These are phyloP conservation scores for Dalbergia cultrata DNA, from an alignment of 306 rosid genomes.

Conservation along the genomic window DNA sequence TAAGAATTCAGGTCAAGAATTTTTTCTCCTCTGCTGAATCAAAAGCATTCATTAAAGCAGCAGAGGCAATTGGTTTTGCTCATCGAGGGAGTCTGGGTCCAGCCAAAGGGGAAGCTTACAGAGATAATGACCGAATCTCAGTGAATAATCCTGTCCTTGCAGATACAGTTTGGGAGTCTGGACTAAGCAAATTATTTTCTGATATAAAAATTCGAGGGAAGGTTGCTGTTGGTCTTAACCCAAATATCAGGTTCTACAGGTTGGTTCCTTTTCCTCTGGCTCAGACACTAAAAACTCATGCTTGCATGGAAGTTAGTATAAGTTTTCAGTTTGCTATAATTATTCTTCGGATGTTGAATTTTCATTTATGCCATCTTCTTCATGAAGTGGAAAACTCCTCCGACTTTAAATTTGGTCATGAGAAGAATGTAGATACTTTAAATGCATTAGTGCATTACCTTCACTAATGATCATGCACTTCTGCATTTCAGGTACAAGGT, in stretches of 20 bases:
- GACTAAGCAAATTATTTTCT: constrained; percentile 70
- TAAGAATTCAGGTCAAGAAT: constrained; percentile 72
- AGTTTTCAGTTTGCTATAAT: constrained; percentile 6
- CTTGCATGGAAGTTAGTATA: not conserved
- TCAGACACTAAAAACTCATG: not conserved
- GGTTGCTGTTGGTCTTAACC: constrained; percentile 83
- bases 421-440: constrained; percentile 16
- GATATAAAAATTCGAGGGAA: constrained; percentile 76
- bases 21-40: constrained; percentile 82
- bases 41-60: constrained; percentile 70
- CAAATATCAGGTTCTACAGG: constrained; percentile 91
- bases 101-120: constrained; percentile 82
- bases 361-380: constrained; percentile 19
- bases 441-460: not conserved
- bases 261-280: constrained; percentile 44
- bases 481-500: constrained; percentile 70
- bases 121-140: constrained; percentile 87
- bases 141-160: constrained; percentile 79
- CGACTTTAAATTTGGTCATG: not conserved
- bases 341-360: not conserved
- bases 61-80: constrained; percentile 78
- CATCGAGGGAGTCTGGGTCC: constrained; percentile 96
- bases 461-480: constrained; percentile 37
- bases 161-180: constrained; percentile 77
- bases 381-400: not conserved